These are phyloP conservation scores for Prunus persica DNA, from an alignment of 306 rosid species.

Conservation along the genomic window Prunus_persica_NCBIv2 NC_034011.1:18384001-18384500, in stretches of 20 bases:
- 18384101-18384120: not conserved
- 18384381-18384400: too few relatives aligned
- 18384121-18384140: not conserved
- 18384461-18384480: not conserved
- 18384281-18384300: not conserved
- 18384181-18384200: not conserved
- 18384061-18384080: too few relatives aligned
- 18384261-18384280: too few relatives aligned
- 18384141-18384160: not conserved
- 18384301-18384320: not conserved
- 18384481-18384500: not conserved
- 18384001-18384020: too few relatives aligned
- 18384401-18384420: not conserved
- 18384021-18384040: too few relatives aligned
- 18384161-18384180: too few relatives aligned
- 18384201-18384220: not conserved
- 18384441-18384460: not conserved
- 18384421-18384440: not conserved
- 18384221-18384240: not conserved
- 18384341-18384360: not conserved
- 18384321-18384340: not conserved
- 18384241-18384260: not conserved
- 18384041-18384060: too few relatives aligned
- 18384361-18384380: not conserved
- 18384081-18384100: too few relatives aligned